Percentiles rank a stretch among this genome's conserved stretches.
phyloP scores from a whole-genome alignment of 768 basidiomycete genomes.

The Auricularia sp. region DNA sequence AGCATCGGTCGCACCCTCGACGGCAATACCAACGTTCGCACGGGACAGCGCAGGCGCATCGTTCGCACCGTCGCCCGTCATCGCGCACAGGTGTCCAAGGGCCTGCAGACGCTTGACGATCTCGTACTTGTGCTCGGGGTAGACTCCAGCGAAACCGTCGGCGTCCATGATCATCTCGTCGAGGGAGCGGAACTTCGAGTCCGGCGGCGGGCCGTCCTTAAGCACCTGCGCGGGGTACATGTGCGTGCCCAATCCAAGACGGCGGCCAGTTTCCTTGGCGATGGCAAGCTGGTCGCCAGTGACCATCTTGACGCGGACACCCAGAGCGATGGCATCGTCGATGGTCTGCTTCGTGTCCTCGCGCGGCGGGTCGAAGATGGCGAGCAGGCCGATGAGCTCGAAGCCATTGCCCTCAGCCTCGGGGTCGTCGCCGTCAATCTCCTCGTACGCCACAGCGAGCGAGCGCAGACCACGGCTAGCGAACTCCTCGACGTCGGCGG shows the following conservation, averaged over 20 bases:
- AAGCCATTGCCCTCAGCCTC: conserved; percentile 93
- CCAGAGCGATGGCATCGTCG: conserved; percentile 90
- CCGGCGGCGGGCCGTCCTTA: conserved; percentile 88
- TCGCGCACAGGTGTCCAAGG: conserved; percentile 91
- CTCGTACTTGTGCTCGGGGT: conserved; percentile 99
- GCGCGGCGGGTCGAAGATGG: conserved; percentile 97
- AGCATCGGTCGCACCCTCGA: conserved; percentile 98
- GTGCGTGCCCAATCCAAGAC: conserved; percentile 96
- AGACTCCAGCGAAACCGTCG: conserved; percentile 97
- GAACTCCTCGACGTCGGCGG: conserved; percentile 93
- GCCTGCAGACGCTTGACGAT: conserved; percentile 97
- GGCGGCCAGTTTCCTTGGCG: conserved; percentile 97
- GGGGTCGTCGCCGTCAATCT: conserved; percentile 69
- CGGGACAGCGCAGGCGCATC: conserved; percentile 96
- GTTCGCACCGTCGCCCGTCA: conserved; percentile 99
- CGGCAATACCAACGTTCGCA: conserved; percentile 98
- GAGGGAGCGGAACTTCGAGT: conserved; percentile 69
- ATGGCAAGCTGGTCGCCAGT: conserved; percentile 99
- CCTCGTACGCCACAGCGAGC: conserved; percentile 91
- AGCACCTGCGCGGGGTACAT: conserved; percentile 99
- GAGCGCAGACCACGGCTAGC: conserved; percentile 94
- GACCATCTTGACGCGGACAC: conserved; percentile 99
- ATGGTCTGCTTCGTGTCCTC: conserved; percentile 98
- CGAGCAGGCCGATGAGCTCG: conserved; percentile 91
- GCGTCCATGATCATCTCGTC: conserved; percentile 99